Evolutionary conservation across 208 protist species (phyloP).

Genomic region (Leishmania arabica): DNA sequence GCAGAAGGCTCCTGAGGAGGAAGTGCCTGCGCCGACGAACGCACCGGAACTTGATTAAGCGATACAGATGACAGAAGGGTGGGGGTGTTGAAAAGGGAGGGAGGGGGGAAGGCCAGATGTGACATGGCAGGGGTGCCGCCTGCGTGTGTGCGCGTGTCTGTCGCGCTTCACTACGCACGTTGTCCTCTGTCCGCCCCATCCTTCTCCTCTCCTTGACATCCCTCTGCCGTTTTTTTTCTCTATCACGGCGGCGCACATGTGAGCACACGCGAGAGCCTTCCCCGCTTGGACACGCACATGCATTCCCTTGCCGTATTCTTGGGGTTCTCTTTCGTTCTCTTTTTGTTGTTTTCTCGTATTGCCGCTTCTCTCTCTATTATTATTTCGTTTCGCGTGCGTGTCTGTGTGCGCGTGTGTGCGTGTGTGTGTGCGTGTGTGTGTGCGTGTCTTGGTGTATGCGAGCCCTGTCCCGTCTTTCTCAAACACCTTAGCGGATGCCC

Average conservation of each 20-base stretch:
- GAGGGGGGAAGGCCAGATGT: not conserved
- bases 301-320: not conserved
- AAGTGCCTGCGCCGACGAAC: conserved; percentile 23
- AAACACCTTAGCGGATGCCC: not conserved
- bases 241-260: not conserved
- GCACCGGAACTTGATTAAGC: conserved; percentile 44
- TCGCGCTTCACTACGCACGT: not conserved
- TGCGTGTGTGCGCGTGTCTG: conserved; percentile 7
- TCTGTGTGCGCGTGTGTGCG: not conserved
- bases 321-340: not conserved
- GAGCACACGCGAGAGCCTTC: not conserved
- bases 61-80: not conserved
- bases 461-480: not conserved
- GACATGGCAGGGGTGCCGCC: not conserved
- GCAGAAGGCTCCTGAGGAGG: conserved; percentile 23
- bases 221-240: not conserved
- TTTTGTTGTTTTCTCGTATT: not conserved
- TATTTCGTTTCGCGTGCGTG: not conserved
- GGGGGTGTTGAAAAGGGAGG: not conserved
- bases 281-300: not conserved
- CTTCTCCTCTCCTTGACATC: not conserved
- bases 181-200: not conserved
- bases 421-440: not conserved
- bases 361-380: not conserved
- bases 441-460: not conserved